Conservation (phyloP, 2,329 filamentous ascomycete species). For the Atkinsonella texensis region DNA sequence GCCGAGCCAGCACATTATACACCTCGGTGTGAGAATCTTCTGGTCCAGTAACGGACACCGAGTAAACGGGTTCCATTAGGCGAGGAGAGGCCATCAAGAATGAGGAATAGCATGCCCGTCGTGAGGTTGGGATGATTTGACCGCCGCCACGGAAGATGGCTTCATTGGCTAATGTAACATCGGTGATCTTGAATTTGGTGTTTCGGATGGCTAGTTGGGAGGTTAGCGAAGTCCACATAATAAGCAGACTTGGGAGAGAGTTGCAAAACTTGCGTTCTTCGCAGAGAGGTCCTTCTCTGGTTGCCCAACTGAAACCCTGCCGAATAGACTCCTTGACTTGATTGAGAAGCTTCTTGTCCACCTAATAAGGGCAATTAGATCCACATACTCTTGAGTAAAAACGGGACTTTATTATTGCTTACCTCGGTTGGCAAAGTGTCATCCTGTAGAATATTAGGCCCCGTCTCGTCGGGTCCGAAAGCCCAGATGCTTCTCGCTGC, state of each 20-base stretch:
- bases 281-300: conserved; percentile 86
- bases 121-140: conserved; percentile 91
- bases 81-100: conserved; percentile 95
- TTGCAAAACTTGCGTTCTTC: conserved; percentile 69
- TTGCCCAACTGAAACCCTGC: conserved; percentile 95
- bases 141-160: conserved; percentile 92
- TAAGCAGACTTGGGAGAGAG: neutral
- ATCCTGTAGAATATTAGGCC: conserved; percentile 92
- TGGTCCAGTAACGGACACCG: conserved; percentile 83
- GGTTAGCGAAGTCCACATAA: conserved; percentile 2
- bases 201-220: conserved; percentile 69
- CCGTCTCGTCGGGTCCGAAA: conserved; percentile 89
- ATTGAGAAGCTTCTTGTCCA: conserved; percentile 82
- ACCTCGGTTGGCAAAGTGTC: conserved; percentile 86
- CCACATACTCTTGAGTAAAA: neutral
- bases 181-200: conserved; percentile 92
- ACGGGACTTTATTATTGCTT: conserved; percentile 15
- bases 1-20: conserved; percentile 81
- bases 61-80: conserved; percentile 93
- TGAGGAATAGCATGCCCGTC: conserved; percentile 85
- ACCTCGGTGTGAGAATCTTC: conserved; percentile 79
- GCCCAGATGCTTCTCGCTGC: conserved; percentile 96
- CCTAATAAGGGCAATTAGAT: conserved; percentile 29
- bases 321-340: conserved; percentile 85
- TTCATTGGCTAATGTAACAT: conserved; percentile 74